phyloP scores from a whole-genome alignment of 805 yeast species.

The Debaryomyces tyrocola region DNA sequence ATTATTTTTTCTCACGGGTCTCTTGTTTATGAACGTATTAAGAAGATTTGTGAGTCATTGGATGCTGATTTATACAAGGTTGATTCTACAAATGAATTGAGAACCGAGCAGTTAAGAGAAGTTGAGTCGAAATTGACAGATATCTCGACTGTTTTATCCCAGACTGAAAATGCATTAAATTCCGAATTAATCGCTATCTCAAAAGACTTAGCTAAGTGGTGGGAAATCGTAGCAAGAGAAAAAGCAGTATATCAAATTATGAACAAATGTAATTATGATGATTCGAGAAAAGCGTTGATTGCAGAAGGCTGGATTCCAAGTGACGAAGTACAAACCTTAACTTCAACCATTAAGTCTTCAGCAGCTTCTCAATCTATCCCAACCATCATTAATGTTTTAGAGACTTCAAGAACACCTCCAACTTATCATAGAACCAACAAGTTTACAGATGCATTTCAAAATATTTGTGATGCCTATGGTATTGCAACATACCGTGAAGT shows the following conservation, averaged over 20 bases:
- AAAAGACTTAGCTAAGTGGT: slow-evolving; percentile 74
- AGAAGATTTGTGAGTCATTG: slow-evolving; percentile 83
- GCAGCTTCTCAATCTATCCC: slow-evolving; percentile 53
- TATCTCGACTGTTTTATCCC: slow-evolving; percentile 33
- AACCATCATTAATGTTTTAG: slow-evolving; percentile 54
- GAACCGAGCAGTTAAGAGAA: slow-evolving; percentile 30
- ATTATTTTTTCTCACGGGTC: slow-evolving; percentile 91
- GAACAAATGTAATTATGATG: slow-evolving; percentile 79
- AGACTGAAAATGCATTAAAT: slow-evolving; percentile 58
- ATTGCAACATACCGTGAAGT: slow-evolving; percentile 91
- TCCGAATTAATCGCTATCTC: slow-evolving; percentile 81
- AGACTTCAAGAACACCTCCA: slow-evolving; percentile 87
- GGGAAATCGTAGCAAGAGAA: slow-evolving; percentile 61
- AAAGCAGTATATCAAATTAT: slow-evolving; percentile 77
- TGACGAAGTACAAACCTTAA: slow-evolving; percentile 67
- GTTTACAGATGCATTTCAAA: slow-evolving; percentile 90
- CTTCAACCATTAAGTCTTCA: slow-evolving; percentile 62
- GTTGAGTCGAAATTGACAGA: slow-evolving; percentile 30
- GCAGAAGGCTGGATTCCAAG: slow-evolving; percentile 98
- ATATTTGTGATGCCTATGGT: slow-evolving; percentile 94
- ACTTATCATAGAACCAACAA: slow-evolving; percentile 94
- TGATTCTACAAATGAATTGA: slow-evolving; percentile 33
- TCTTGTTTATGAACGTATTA: slow-evolving; percentile 66
- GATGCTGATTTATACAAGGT: slow-evolving; percentile 77
- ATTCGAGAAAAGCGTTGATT: slow-evolving; percentile 77